A percentile compares a stretch with the other conserved stretches of the same genome.
phyloP scores from a whole-genome alignment of 1,284 basidiomycete genomes.

The Cutaneotrichosporon sp. region DNA sequence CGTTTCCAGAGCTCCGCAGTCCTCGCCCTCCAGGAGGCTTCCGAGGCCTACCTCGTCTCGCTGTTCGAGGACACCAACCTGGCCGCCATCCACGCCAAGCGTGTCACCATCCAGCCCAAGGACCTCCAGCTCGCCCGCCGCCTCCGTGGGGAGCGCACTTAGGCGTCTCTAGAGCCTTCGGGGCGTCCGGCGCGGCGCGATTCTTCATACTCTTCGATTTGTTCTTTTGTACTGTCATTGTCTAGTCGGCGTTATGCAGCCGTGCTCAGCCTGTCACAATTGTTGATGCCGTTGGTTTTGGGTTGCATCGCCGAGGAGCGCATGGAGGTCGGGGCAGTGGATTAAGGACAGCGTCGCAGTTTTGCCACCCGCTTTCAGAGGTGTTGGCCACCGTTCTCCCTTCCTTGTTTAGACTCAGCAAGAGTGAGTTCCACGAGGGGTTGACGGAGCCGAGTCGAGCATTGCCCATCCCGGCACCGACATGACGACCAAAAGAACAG shows the following conservation, averaged over 20 bases:
- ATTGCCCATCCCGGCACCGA: too few species aligned
- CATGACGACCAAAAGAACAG: too few species aligned
- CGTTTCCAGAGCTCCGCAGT: constrained; percentile 91
- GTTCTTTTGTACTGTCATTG: constrained; percentile 18
- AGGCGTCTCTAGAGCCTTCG: constrained; percentile 36
- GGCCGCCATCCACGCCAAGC: constrained; percentile 87
- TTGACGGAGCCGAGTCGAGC: too few species aligned
- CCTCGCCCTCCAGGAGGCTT: constrained; percentile 82
- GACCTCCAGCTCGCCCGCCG: constrained; percentile 74
- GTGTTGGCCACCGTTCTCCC: too few species aligned
- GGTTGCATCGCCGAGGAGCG: not conserved
- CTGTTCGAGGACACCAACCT: constrained; percentile 71
- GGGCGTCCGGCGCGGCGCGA: too few species aligned
- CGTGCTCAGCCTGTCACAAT: constrained; percentile 7
- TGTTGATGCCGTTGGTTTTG: not conserved
- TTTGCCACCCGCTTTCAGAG: not conserved
- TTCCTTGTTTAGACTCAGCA: too few species aligned
- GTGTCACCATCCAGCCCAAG: constrained; percentile 73
- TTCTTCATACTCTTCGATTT: constrained; percentile 16
- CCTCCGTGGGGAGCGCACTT: constrained; percentile 74
- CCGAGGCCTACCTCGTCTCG: constrained; percentile 88
- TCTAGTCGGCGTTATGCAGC: constrained; percentile 15
- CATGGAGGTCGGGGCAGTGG: too few species aligned
- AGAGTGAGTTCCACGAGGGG: too few species aligned
- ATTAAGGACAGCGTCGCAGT: too few species aligned